Conservation (phyloP, 345 rosid genomes). For the Populus simonii region DNA sequence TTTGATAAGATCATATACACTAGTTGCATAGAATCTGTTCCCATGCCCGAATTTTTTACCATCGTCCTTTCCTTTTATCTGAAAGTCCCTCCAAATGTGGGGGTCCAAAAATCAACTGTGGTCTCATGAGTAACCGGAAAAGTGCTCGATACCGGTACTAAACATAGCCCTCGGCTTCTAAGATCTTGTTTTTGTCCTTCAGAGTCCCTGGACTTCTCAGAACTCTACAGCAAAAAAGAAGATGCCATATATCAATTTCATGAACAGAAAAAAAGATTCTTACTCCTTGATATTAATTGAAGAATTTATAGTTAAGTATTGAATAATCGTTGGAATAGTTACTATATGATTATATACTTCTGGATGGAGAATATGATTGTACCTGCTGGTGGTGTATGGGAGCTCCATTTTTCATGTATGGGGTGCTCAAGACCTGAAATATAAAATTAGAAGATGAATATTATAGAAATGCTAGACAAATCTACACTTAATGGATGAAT, state of each 20-base stretch:
- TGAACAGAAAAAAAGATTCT: not conserved
- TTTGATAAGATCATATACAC: conserved; percentile 27
- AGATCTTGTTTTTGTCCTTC: conserved; percentile 84
- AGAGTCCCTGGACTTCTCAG: conserved; percentile 50
- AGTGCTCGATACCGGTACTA: conserved; percentile 88
- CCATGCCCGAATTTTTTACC: conserved; percentile 5
- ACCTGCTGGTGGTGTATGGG: conserved; percentile 80
- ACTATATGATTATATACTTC: not conserved
- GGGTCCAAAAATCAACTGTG: conserved; percentile 82
- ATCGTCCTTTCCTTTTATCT: conserved; percentile 40
- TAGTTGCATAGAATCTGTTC: conserved; percentile 35
- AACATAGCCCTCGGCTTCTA: conserved; percentile 83
- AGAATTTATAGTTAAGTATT: not conserved
- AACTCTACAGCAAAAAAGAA: conserved; percentile 32
- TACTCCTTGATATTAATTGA: not conserved
- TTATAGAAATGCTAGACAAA: not conserved
- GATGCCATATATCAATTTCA: not conserved
- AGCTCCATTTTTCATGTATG: conserved; percentile 93
- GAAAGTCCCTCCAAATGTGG: conserved; percentile 95
- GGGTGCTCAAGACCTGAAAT: conserved; percentile 71
- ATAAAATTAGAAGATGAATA: not conserved
- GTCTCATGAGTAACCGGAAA: conserved; percentile 85
- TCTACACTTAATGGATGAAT: not conserved
- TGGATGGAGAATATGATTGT: not conserved
- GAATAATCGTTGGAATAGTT: not conserved